A percentile compares a stretch with the other conserved stretches of the same genome.
Conservation (phyloP, 441 rosid genomes). For the Capsella rubella region DNA sequence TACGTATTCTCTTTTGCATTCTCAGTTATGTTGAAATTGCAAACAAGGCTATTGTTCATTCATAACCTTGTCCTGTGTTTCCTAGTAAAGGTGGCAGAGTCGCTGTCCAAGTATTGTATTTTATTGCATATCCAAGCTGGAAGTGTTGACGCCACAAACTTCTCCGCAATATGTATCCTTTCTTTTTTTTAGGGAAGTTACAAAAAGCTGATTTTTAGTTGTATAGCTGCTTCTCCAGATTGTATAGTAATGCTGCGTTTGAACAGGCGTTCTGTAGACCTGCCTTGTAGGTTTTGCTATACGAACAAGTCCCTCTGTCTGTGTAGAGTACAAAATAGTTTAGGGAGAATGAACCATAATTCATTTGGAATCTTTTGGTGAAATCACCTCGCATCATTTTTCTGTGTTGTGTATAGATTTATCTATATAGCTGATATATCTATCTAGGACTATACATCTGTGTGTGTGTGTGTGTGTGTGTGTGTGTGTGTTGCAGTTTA, state of each 20-base stretch:
- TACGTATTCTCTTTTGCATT: neutral
- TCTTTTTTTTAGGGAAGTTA: constrained; percentile 10
- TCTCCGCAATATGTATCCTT: constrained; percentile 90
- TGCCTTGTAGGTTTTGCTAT: neutral
- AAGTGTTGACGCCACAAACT: constrained; percentile 69
- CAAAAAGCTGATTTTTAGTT: neutral
- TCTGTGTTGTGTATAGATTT: neutral
- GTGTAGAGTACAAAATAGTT: no score
- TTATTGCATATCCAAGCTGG: constrained; percentile 67
- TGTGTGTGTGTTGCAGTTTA: neutral
- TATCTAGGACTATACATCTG: no score
- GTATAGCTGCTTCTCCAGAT: neutral
- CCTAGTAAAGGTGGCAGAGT: constrained; percentile 64
- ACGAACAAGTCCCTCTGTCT: no score
- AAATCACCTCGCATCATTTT: no score
- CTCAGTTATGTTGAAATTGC: neutral
- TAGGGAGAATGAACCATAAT: no score
- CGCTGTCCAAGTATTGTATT: constrained; percentile 75
- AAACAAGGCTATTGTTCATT: constrained; percentile 9
- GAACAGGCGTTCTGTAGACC: neutral
- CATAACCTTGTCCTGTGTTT: constrained; percentile 24
- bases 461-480: neutral
- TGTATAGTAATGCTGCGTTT: neutral
- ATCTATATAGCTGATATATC: constrained; percentile 9
- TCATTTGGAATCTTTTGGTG: no score